Evolutionary conservation across 2,329 filamentous ascomycete species (phyloP).

Genomic region (Aureobasidium leucospermi): DNA sequence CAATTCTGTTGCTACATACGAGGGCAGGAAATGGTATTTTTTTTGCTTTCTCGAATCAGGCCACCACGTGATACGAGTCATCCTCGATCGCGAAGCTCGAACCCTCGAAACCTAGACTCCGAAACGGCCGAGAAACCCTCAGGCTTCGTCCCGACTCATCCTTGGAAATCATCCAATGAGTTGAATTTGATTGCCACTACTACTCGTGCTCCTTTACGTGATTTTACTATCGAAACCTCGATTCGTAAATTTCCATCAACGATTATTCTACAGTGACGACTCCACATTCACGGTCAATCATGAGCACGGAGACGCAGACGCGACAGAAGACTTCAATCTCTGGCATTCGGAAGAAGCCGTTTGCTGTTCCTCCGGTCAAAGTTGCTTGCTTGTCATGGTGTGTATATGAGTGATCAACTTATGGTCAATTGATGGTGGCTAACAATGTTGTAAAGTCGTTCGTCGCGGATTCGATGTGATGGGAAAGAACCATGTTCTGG

Average conservation of each 20-base stretch:
- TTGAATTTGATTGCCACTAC: not conserved
- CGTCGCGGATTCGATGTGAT: slow-evolving; percentile 13
- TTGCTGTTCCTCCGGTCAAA: slow-evolving; percentile 11
- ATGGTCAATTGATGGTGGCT: not conserved
- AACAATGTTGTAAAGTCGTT: not conserved
- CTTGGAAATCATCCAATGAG: not conserved
- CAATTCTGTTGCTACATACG: not conserved
- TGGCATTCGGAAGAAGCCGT: slow-evolving; percentile 9
- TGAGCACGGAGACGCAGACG: slow-evolving; percentile 5
- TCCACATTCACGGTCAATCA: not conserved
- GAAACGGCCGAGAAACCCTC: slow-evolving; percentile 3
- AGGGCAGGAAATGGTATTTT: not conserved
- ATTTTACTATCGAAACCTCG: not conserved
- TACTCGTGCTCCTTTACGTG: not conserved
- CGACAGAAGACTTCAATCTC: not conserved
- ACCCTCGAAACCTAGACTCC: not conserved
- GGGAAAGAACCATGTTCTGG: slow-evolving; percentile 10
- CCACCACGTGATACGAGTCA: slow-evolving; percentile 1
- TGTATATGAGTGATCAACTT: not conserved
- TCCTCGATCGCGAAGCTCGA: not conserved
- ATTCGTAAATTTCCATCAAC: too few species aligned
- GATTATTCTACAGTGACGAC: too few species aligned
- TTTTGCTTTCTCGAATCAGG: not conserved
- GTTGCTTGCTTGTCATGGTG: slow-evolving; percentile 10
- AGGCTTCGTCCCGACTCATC: not conserved